Evolutionary conservation across 352 stramenopile genomes (phyloP).

Genomic region (Pelagophyceae sp.): DNA sequence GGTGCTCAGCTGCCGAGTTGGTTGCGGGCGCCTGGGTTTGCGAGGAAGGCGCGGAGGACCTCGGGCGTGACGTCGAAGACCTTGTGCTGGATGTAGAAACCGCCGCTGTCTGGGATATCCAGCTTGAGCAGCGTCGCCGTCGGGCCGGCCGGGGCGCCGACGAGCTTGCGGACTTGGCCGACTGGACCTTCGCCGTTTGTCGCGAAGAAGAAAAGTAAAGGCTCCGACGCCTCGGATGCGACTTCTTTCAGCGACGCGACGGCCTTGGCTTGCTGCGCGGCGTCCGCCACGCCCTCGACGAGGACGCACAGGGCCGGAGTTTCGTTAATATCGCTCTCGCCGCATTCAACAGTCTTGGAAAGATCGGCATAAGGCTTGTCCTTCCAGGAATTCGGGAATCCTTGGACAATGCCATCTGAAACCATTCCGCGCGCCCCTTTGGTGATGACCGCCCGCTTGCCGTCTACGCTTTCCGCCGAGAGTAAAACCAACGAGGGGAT

Average conservation of each 20-base stretch:
- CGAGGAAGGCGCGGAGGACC: constrained; percentile 34
- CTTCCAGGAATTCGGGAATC: constrained; percentile 48
- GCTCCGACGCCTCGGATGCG: constrained; percentile 19
- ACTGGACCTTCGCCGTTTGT: constrained; percentile 18
- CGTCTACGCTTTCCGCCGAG: constrained; percentile 57
- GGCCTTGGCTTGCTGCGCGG: not conserved
- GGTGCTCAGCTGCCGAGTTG: constrained; percentile 22
- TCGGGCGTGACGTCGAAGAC: constrained; percentile 38
- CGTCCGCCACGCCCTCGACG: not conserved
- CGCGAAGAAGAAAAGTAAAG: constrained; percentile 31
- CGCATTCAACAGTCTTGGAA: constrained; percentile 57
- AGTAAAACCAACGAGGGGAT: constrained; percentile 81
- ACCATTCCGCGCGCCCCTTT: constrained; percentile 66
- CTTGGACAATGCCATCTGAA: constrained; percentile 54
- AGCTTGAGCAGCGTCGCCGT: constrained; percentile 39
- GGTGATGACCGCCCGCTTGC: constrained; percentile 53
- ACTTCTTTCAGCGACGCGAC: not conserved
- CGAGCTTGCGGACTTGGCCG: constrained; percentile 33
- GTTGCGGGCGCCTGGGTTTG: constrained; percentile 25
- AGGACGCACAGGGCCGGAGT: constrained; percentile 33
- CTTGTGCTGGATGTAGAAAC: constrained; percentile 35
- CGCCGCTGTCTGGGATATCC: constrained; percentile 45
- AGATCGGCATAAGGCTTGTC: constrained; percentile 53
- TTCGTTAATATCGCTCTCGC: constrained; percentile 52
- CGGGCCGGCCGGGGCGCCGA: constrained; percentile 19